Evolutionary conservation across 148 eudicot genomes (phyloP), one percentile per base, ranked within the genome.

Genomic region (Camellia japonica): DNA sequence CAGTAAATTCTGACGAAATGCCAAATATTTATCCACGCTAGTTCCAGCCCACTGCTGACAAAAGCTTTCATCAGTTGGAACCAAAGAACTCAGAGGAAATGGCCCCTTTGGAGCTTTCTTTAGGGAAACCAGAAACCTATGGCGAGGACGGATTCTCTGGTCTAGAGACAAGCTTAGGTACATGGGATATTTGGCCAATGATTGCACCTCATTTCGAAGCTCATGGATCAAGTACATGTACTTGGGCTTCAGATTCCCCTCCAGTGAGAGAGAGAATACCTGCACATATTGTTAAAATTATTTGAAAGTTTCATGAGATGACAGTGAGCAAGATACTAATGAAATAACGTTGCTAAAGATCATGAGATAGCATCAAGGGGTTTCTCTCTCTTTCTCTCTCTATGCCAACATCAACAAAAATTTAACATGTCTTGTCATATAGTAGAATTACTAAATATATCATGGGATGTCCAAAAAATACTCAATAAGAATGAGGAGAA

Each of bases 21-120:
- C 93, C 71, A 96, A 68, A 80, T 96, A 96, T 81, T 90, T 90
- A 72, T 96, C 98, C 46, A 92, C 78, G 78, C 85, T 93, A 76
- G 99, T 96, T 79, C 93, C 91, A 16, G 99, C 98, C 95, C 94
- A 92, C 81, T 91, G 91, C 81, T 88, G 93, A 83, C 99, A 96
- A 79, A 96, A 96, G 84, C 79, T 69, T 88, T 93, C 94, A 83
- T 96, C 99, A 74, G 93, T 90, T 73, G 99, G 99, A 64, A 93
- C 90, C 18, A 96, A 83, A 80, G 93, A 92, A 81, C 95, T 88
- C 80, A 96, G 88, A 80, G 99, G 99, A 87, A 96, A 96, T 62
- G 99, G 99, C 65, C 99, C 97, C 76, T 87, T 85, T 56, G 98
- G 98, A 64, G 93, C 97, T 90, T 88, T 93, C 77, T 92, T 93